These are phyloP conservation scores for Liriodendron chinense DNA, from an alignment of 164 flowering plant genomes.

Conservation along the genomic window DNA sequence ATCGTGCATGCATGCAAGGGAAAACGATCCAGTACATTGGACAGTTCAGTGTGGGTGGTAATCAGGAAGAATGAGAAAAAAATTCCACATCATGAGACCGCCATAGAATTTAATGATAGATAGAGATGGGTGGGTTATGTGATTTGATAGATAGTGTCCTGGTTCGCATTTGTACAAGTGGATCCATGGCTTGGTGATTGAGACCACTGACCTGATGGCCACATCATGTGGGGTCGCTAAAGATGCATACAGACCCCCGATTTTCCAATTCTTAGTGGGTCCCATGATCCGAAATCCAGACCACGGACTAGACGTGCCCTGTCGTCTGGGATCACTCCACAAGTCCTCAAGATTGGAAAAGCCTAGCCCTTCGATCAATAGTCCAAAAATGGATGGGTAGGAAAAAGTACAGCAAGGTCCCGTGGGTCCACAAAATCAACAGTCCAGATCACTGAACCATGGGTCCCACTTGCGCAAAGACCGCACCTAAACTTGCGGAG, in stretches of 20 bases:
- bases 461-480: not conserved
- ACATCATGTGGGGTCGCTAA: too few relatives aligned
- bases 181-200: not conserved
- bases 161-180: not conserved
- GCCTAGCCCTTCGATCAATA: too few relatives aligned
- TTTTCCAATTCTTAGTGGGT: too few relatives aligned
- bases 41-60: not conserved
- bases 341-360: too few relatives aligned
- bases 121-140: not conserved
- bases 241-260: too few relatives aligned
- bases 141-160: too few relatives aligned
- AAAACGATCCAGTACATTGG: not conserved
- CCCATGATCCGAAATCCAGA: too few relatives aligned
- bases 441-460: not conserved
- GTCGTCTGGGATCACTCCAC: too few relatives aligned
- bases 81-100: not conserved
- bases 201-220: not conserved
- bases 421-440: not conserved
- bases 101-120: not conserved
- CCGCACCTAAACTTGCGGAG: too few relatives aligned
- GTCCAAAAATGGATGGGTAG: too few relatives aligned
- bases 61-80: not conserved
- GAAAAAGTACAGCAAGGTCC: too few relatives aligned
- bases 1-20: not conserved
- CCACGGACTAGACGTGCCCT: too few relatives aligned